Evolutionary conservation across 306 rosid species (phyloP).

Genomic region (Citrullus colocynthis): DNA sequence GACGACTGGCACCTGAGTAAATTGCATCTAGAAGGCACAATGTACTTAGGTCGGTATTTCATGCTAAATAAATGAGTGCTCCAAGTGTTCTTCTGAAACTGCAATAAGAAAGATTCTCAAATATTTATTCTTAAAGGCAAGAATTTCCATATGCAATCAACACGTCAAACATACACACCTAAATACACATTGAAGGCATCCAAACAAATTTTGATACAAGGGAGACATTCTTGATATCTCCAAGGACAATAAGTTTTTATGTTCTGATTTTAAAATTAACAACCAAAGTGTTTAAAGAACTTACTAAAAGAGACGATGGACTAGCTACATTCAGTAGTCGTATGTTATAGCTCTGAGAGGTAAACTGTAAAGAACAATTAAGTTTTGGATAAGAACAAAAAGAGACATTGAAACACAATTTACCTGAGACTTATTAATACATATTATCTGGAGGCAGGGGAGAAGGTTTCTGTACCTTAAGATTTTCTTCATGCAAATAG

Average conservation of each 20-base stretch:
- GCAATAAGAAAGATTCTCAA: slow-evolving; percentile 17
- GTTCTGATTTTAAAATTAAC: background rate
- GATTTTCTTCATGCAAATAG: slow-evolving; percentile 28
- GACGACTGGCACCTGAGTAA: slow-evolving; percentile 55
- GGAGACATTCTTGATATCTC: background rate
- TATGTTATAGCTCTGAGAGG: slow-evolving; percentile 23
- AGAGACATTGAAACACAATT: background rate
- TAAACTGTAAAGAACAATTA: slow-evolving; percentile 35
- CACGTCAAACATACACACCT: background rate
- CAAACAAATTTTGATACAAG: background rate
- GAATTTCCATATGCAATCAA: background rate
- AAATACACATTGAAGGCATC: background rate
- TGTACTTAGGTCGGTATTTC: slow-evolving; percentile 27
- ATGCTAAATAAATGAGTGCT: slow-evolving; percentile 21
- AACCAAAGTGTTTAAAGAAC: slow-evolving; percentile 2
- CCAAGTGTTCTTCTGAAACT: slow-evolving; percentile 38
- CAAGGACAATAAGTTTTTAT: background rate
- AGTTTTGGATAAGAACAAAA: background rate
- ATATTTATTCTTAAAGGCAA: background rate
- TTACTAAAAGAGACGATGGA: slow-evolving; percentile 34
- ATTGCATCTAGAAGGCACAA: slow-evolving; percentile 33
- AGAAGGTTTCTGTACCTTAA: slow-evolving; percentile 28
- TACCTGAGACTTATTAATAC: background rate
- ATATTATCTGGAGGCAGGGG: background rate
- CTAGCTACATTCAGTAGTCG: slow-evolving; percentile 22